A percentile compares a stretch with the other conserved stretches of the same genome.
phyloP scores from a whole-genome alignment of 257 asterid genomes.

The Solanum boliviense region DNA sequence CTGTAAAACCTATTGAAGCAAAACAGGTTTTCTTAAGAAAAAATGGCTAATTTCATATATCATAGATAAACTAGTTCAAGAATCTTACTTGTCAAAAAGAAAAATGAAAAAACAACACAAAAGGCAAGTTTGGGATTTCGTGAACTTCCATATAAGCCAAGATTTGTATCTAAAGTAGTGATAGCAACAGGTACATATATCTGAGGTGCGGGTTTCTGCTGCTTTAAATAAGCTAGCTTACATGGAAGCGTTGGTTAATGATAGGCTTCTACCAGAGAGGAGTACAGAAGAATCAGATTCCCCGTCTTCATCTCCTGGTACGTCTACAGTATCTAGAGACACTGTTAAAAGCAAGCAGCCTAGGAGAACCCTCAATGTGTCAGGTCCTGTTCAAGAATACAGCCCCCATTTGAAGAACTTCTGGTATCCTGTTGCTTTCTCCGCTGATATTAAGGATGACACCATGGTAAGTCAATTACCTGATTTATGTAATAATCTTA shows the following conservation, averaged over 20 bases:
- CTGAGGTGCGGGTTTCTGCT: slow-evolving; percentile 83
- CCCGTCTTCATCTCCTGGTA: slow-evolving; percentile 36
- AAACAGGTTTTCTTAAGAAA: neutral
- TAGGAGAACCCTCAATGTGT: slow-evolving; percentile 50
- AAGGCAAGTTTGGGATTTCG: neutral
- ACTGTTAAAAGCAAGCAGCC: slow-evolving; percentile 21
- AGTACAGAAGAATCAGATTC: slow-evolving; percentile 26
- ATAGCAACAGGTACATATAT: slow-evolving; percentile 67
- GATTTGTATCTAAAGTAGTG: neutral
- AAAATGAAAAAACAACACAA: neutral
- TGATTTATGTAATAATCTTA: neutral
- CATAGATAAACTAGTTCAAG: neutral
- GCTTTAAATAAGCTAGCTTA: slow-evolving; percentile 89
- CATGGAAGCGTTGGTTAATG: slow-evolving; percentile 79
- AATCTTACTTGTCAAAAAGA: neutral
- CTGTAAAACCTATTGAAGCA: neutral
- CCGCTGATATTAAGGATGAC: slow-evolving; percentile 72
- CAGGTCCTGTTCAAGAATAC: slow-evolving; percentile 86
- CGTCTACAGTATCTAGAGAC: slow-evolving; percentile 26
- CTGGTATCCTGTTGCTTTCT: slow-evolving; percentile 94
- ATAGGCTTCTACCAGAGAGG: slow-evolving; percentile 56
- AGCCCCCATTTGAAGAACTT: slow-evolving; percentile 55
- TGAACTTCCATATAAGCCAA: neutral
- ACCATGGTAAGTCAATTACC: slow-evolving; percentile 56
- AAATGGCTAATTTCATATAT: neutral